These are phyloP conservation scores for Xylariaceae sp. DNA, from an alignment of 2,329 filamentous ascomycete species.

Conservation along the genomic window DNA sequence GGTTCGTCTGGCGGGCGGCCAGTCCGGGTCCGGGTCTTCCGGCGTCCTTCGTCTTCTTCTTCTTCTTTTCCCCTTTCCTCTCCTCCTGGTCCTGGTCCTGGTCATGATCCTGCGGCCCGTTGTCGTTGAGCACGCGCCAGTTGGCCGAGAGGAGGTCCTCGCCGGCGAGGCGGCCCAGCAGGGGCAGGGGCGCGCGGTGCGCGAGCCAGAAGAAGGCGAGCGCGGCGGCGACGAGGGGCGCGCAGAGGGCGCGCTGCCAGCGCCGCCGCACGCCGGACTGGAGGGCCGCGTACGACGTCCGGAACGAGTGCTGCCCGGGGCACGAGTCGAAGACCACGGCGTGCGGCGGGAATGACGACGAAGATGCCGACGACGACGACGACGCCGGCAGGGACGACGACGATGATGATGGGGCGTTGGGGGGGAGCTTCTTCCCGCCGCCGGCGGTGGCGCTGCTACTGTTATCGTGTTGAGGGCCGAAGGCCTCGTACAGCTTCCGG, in stretches of 20 bases:
- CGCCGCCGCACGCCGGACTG: conserved; percentile 27
- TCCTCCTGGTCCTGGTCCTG: too few relatives aligned
- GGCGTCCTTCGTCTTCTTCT: too few relatives aligned
- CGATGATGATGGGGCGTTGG: too few relatives aligned
- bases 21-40: too few relatives aligned
- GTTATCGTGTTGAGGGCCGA: conserved; percentile 18
- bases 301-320: conserved; percentile 37
- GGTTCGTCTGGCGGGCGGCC: conserved; percentile 31
- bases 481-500: conserved; percentile 29
- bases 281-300: conserved; percentile 31
- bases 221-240: conserved; percentile 28
- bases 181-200: conserved; percentile 12
- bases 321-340: conserved; percentile 40
- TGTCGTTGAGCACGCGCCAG: conserved; percentile 30
- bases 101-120: too few relatives aligned
- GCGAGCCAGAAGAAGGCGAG: conserved; percentile 26
- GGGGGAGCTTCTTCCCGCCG: too few relatives aligned
- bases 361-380: too few relatives aligned
- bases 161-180: conserved; percentile 19
- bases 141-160: conserved; percentile 26
- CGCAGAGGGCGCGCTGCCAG: conserved; percentile 18
- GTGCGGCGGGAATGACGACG: conserved; percentile 33
- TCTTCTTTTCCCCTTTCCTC: too few relatives aligned
- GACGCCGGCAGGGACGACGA: too few relatives aligned
- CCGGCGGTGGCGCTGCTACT: too few relatives aligned